Base-by-base conservation (phyloP, 768 basidiomycete species). In the Lentinula lateritia region DNA sequence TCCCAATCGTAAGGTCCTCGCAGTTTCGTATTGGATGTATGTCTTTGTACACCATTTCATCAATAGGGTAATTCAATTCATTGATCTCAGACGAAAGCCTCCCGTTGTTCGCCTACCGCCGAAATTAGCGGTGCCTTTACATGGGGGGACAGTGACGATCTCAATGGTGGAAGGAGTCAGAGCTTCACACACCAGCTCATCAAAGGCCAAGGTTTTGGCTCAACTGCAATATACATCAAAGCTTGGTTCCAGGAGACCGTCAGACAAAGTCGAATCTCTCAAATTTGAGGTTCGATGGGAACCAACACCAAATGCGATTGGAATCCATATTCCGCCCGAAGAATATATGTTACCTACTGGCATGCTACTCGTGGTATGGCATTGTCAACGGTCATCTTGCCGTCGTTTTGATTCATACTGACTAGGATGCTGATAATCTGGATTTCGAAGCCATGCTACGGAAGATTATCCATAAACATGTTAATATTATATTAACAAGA, bases 21-120 rank as follows among this genome's bases (percentile, higher is more conserved):
- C 78, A 6, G 80, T 88, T 28, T 85, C 84, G n/a, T 98, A 98
- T 70, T 98, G 95, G 95, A 76, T 90, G 93, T 94, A 69, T 66
- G 85, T 71, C 18, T 42, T 15, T 15, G 32, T 58, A 48, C 16
- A 23, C 12, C 18, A 32, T 42, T 57, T 5, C 23, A 45, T 20
- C 36, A 13, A 39, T 62, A 50, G 45, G 53, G 52, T 50, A 7
- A 34, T 32, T 53, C 3, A 4, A 58, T 43, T 46, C 1, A 13
- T 39, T 50, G 38, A 32, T 48, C 36, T 9, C 60, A 78, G 78
- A 52, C 83, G 82, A 18, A 74, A 78, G 50, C 70, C 74, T 23
- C 65, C 66, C 75, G 20, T 62, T 75, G 45, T 28, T 15, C 72
- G 73, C 1, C 67, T 71, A 48, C 73, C 67, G 13, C 69, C 65